A percentile compares a stretch with the other conserved stretches of the same genome.
These are phyloP conservation scores for Geotrichum australiense DNA, from an alignment of 1,139 yeast genomes.

Conservation along the genomic window DNA sequence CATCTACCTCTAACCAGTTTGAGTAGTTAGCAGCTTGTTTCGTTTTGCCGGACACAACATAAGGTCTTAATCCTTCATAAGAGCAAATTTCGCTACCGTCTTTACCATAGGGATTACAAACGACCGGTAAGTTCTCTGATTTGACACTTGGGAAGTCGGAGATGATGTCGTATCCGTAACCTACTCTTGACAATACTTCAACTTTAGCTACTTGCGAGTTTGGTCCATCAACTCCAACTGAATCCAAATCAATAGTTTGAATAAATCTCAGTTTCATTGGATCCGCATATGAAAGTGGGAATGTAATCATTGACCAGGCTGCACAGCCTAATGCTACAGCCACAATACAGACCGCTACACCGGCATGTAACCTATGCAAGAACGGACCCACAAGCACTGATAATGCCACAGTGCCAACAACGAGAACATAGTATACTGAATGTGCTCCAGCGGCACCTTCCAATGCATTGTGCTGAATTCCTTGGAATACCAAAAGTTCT, in stretches of 20 bases:
- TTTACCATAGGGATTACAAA: slow-evolving; percentile 31
- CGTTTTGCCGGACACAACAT: slow-evolving; percentile 40
- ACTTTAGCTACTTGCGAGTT: slow-evolving; percentile 35
- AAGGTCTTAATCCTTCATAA: slow-evolving; percentile 50
- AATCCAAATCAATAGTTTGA: slow-evolving; percentile 47
- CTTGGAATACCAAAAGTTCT: slow-evolving; percentile 47
- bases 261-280: slow-evolving; percentile 68
- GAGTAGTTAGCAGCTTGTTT: slow-evolving; percentile 31
- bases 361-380: slow-evolving; percentile 56
- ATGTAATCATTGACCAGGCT: slow-evolving; percentile 35
- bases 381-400: slow-evolving; percentile 63
- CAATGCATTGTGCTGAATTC: slow-evolving; percentile 61
- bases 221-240: slow-evolving; percentile 20
- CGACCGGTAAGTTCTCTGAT: slow-evolving; percentile 29
- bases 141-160: slow-evolving; percentile 60
- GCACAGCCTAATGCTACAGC: slow-evolving; percentile 37
- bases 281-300: slow-evolving; percentile 50
- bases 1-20: slow-evolving; percentile 45
- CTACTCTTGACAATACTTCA: slow-evolving; percentile 48
- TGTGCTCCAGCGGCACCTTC: slow-evolving; percentile 48
- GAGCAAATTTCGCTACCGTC: slow-evolving; percentile 49
- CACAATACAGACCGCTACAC: slow-evolving; percentile 41
- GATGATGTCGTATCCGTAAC: slow-evolving; percentile 40
- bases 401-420: slow-evolving; percentile 38
- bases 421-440: slow-evolving; percentile 43